A percentile compares a stretch with the other conserved stretches of the same genome.
These are phyloP conservation scores for Rhizopogon rudus DNA, from an alignment of 768 basidiomycete species.

Conservation along the genomic window DNA sequence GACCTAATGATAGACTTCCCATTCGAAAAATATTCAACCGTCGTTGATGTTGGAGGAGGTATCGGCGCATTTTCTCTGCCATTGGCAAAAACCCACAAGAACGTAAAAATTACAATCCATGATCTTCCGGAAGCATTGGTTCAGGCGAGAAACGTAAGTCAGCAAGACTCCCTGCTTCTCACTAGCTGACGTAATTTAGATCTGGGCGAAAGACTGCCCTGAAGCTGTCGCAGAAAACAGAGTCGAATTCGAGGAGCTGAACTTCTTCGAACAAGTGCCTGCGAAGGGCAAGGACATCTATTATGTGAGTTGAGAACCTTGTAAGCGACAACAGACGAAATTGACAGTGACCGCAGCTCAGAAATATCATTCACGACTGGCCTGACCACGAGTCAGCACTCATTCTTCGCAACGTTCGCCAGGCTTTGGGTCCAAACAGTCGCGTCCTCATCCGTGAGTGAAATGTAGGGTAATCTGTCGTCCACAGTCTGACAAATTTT, in stretches of 20 bases:
- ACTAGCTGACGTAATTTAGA: constrained; percentile 8
- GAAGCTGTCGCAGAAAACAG: constrained; percentile 18
- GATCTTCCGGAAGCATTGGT: constrained; percentile 23
- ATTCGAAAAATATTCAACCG: constrained; percentile 21
- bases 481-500: neutral
- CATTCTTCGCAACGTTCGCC: constrained; percentile 25
- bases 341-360: constrained; percentile 6
- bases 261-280: constrained; percentile 27
- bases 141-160: constrained; percentile 14
- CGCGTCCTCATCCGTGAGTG: constrained; percentile 28
- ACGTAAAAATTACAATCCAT: constrained; percentile 28
- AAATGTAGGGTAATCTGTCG: neutral
- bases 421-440: constrained; percentile 23
- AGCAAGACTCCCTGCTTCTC: neutral
- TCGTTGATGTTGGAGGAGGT: constrained; percentile 33
- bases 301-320: constrained; percentile 19
- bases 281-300: constrained; percentile 24
- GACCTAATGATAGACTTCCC: constrained; percentile 21
- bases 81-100: constrained; percentile 21
- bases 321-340: neutral
- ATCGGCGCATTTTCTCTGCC: constrained; percentile 27
- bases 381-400: constrained; percentile 21
- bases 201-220: constrained; percentile 21
- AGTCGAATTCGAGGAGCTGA: constrained; percentile 22
- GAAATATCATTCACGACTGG: constrained; percentile 29